phyloP scores from a whole-genome alignment of 352 stramenopile species.

The Globisporangium echinulatum region DNA sequence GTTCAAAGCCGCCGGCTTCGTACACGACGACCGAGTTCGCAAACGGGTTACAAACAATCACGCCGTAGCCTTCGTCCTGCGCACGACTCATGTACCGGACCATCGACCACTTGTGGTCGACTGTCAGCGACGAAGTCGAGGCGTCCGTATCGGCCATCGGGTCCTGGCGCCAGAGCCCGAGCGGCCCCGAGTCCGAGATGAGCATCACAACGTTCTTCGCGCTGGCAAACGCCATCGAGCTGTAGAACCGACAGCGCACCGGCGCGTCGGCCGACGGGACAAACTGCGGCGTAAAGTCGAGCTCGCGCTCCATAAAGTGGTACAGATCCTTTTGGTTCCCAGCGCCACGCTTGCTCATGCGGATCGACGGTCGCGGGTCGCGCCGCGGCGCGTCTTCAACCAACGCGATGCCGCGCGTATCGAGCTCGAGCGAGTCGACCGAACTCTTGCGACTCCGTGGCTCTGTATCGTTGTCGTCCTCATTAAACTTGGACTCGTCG shows the following conservation, averaged over 20 bases:
- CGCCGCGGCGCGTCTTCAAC: constrained; percentile 50
- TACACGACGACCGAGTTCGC: constrained; percentile 85
- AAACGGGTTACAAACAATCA: constrained; percentile 86
- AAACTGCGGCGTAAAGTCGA: constrained; percentile 82
- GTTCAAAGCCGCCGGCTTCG: constrained; percentile 82
- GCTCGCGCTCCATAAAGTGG: constrained; percentile 78
- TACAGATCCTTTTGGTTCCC: constrained; percentile 60
- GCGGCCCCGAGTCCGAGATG: constrained; percentile 75
- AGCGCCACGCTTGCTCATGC: constrained; percentile 50
- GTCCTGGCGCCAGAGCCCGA: constrained; percentile 84
- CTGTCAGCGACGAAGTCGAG: constrained; percentile 23
- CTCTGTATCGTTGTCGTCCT: constrained; percentile 1
- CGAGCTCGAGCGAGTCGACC: constrained; percentile 70
- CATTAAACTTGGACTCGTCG: constrained; percentile 24
- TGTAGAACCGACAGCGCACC: constrained; percentile 83
- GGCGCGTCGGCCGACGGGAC: constrained; percentile 82
- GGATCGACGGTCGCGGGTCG: constrained; percentile 23
- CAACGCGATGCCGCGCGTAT: constrained; percentile 67
- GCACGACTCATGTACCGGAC: constrained; percentile 75
- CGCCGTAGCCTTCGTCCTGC: constrained; percentile 80
- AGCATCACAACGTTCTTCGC: constrained; percentile 87
- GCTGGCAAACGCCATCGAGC: constrained; percentile 81
- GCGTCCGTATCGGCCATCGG: constrained; percentile 22
- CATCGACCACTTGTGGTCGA: constrained; percentile 88
- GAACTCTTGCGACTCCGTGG: constrained; percentile 52